Conservation (phyloP, 179 eudicot species). For the Corrigiola litoralis region DNA sequence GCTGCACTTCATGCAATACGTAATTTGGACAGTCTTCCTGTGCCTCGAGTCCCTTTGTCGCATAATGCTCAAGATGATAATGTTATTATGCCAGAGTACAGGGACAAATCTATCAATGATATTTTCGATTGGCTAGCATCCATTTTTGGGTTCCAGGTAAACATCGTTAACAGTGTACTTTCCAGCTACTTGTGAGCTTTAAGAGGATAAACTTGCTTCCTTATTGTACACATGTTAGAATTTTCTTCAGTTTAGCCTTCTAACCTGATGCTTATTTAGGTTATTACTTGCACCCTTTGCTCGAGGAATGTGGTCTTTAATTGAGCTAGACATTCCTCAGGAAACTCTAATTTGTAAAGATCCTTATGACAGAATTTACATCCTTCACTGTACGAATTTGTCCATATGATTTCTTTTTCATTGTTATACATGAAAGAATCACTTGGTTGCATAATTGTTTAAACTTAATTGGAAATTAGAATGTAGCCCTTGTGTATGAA, state of each 20-base stretch:
- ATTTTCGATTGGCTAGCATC: conserved; percentile 90
- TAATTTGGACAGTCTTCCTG: conserved; percentile 58
- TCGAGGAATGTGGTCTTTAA: not conserved
- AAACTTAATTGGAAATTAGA: not conserved
- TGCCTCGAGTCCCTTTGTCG: conserved; percentile 33
- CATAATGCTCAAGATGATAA: conserved; percentile 39
- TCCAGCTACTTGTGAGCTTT: not conserved
- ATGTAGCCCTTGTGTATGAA: not conserved
- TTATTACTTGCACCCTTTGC: not conserved
- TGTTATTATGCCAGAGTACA: conserved; percentile 35
- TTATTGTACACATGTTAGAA: not conserved
- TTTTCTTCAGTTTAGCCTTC: not conserved
- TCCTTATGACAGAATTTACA: too few species aligned
- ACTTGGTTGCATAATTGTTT: not conserved
- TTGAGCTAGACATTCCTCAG: not conserved
- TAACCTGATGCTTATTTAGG: not conserved
- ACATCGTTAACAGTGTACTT: conserved; percentile 6
- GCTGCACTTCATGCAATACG: conserved; percentile 78
- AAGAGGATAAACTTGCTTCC: not conserved
- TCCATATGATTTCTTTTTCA: not conserved
- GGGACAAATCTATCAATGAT: conserved; percentile 58
- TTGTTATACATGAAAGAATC: not conserved
- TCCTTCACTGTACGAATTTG: too few species aligned
- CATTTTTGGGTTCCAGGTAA: conserved; percentile 90
- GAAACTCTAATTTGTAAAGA: too few species aligned